phyloP scores from a whole-genome alignment of 2,329 filamentous ascomycete species.

The Ascochyta lentis region DNA sequence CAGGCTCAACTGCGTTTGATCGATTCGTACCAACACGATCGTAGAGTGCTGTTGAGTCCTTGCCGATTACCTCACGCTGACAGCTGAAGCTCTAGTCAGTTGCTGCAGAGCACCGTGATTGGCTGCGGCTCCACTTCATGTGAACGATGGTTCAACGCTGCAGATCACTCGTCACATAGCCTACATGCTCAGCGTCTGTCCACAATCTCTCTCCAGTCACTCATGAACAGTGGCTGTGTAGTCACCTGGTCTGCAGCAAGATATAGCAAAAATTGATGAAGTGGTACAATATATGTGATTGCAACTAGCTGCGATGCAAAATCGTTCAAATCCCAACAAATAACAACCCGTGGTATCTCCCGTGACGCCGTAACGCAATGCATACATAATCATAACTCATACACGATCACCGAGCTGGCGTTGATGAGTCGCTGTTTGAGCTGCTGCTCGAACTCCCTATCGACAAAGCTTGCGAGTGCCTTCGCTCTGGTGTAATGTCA shows the following conservation, averaged over 20 bases:
- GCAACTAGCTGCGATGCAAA: not conserved
- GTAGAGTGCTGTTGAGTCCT: not conserved
- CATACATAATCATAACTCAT: slow-evolving; percentile 17
- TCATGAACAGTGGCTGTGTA: not conserved
- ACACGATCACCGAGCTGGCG: not conserved
- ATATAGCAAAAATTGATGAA: not conserved
- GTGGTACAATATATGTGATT: not conserved
- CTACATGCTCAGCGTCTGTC: not conserved
- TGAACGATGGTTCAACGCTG: not conserved
- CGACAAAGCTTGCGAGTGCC: slow-evolving; percentile 7
- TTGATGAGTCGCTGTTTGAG: not conserved
- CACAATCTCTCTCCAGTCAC: not conserved
- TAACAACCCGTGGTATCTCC: slow-evolving; percentile 26
- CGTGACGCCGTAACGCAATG: slow-evolving; percentile 23
- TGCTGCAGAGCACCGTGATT: slow-evolving; percentile 11
- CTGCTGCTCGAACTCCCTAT: slow-evolving; percentile 8
- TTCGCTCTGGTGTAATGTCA: slow-evolving; percentile 7
- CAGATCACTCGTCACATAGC: not conserved
- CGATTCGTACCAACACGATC: not conserved
- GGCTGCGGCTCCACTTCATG: not conserved
- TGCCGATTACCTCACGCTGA: slow-evolving; percentile 6
- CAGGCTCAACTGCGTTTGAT: not conserved
- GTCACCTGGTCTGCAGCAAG: not conserved
- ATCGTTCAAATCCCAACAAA: slow-evolving; percentile 1
- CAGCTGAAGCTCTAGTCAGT: slow-evolving; percentile 14